These are phyloP conservation scores for Aegilops bicornis DNA, from an alignment of 176 grass and related monocot species.

Conservation along the genomic window DNA sequence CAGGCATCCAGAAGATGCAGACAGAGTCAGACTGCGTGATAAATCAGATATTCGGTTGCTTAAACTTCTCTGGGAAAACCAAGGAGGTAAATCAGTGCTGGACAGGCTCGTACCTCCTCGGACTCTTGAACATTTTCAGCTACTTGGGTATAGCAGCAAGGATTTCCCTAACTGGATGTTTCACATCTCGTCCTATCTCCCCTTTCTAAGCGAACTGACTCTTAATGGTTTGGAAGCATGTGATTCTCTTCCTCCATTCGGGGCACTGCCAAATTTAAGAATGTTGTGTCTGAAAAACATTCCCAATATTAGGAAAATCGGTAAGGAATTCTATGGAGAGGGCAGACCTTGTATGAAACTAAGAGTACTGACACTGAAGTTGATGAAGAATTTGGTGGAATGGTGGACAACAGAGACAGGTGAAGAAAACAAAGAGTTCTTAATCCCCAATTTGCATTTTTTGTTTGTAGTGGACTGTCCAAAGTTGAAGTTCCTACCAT, in stretches of 20 bases:
- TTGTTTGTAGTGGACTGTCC: accelerated
- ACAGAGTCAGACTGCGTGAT: too few species aligned
- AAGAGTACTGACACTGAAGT: accelerated
- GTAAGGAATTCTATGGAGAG: neutral
- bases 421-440: neutral
- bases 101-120: neutral
- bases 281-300: accelerated
- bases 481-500: conserved; percentile 21
- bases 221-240: neutral
- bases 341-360: neutral
- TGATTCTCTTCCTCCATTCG: neutral
- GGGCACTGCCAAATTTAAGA: neutral
- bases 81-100: neutral
- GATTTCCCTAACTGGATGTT: conserved; percentile 1
- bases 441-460: neutral
- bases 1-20: too few species aligned
- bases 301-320: neutral
- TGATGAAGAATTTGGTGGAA: neutral
- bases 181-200: neutral
- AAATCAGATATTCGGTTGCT: too few species aligned
- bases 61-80: too few species aligned
- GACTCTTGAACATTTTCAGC: neutral
- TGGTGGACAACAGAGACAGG: neutral
- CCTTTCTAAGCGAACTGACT: neutral
- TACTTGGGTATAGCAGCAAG: neutral